These are phyloP conservation scores for Fusarium pseudocircinatum DNA, from an alignment of 2,329 filamentous ascomycete species.

Conservation along the genomic window DNA sequence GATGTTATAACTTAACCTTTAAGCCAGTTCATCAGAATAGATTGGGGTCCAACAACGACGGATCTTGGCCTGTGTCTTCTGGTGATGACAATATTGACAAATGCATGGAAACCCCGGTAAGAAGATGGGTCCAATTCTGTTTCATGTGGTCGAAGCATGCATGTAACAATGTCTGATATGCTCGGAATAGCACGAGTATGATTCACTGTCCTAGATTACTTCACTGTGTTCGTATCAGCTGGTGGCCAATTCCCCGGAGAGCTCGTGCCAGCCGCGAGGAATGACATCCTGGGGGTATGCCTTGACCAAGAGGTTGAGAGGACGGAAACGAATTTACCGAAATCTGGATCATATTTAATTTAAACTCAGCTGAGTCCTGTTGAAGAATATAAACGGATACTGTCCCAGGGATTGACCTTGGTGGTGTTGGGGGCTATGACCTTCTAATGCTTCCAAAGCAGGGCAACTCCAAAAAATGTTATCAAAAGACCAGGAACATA, in stretches of 20 bases:
- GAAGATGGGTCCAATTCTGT: not conserved
- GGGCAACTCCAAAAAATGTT: not conserved
- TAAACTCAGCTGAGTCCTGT: not conserved
- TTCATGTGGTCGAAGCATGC: not conserved
- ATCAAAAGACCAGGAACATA: not conserved
- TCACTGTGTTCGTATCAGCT: not conserved
- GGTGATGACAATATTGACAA: not conserved
- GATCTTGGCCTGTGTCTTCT: not conserved
- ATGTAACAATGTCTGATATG: not conserved
- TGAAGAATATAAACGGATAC: not conserved
- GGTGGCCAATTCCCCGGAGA: not conserved
- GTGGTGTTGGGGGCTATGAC: not conserved
- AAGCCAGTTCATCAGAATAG: not conserved
- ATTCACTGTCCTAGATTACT: not conserved
- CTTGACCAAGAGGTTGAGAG: not conserved
- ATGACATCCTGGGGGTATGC: not conserved
- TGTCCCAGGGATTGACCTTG: slow-evolving; percentile 1
- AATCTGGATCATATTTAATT: not conserved
- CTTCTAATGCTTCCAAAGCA: not conserved
- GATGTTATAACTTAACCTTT: not conserved
- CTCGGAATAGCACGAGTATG: not conserved
- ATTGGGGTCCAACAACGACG: not conserved
- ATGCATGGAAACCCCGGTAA: not conserved
- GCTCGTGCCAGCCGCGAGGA: not conserved
- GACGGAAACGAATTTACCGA: not conserved